These are phyloP conservation scores for Strobilomyces confusus DNA, from an alignment of 768 basidiomycete genomes.

Conservation along the genomic window DNA sequence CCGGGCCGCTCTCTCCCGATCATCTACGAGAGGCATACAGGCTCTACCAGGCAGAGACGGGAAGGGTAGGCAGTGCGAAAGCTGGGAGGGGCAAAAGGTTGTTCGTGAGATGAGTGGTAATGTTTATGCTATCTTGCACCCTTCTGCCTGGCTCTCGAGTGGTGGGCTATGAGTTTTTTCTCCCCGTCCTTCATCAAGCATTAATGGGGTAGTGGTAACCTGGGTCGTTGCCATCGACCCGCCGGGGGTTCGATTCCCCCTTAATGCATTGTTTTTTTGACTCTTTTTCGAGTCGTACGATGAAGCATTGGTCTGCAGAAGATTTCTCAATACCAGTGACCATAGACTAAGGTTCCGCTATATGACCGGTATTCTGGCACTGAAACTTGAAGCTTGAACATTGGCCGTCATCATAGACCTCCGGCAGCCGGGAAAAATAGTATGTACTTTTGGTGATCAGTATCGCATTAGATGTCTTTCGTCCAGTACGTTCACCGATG, in stretches of 20 bases:
- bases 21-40: slow-evolving; percentile 89
- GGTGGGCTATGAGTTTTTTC: no score
- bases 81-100: slow-evolving; percentile 66
- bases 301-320: no score
- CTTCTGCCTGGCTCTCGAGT: background rate
- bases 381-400: no score
- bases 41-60: slow-evolving; percentile 76
- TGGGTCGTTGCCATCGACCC: slow-evolving; percentile 75
- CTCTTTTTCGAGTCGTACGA: background rate
- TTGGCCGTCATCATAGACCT: no score
- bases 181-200: background rate
- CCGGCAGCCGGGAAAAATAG: no score
- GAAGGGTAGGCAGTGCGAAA: slow-evolving; percentile 73
- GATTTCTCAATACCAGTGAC: no score
- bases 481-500: no score
- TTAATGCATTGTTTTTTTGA: slow-evolving; percentile 17
- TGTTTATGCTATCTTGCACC: background rate
- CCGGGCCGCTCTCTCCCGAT: slow-evolving; percentile 80
- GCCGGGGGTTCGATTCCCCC: slow-evolving; percentile 81
- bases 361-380: no score
- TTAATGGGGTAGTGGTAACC: slow-evolving; percentile 63
- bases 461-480: no score
- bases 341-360: no score
- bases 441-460: no score
- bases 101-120: slow-evolving; percentile 53